phyloP scores from a whole-genome alignment of 2,329 filamentous ascomycete species.

The Fusarium xylarioides region DNA sequence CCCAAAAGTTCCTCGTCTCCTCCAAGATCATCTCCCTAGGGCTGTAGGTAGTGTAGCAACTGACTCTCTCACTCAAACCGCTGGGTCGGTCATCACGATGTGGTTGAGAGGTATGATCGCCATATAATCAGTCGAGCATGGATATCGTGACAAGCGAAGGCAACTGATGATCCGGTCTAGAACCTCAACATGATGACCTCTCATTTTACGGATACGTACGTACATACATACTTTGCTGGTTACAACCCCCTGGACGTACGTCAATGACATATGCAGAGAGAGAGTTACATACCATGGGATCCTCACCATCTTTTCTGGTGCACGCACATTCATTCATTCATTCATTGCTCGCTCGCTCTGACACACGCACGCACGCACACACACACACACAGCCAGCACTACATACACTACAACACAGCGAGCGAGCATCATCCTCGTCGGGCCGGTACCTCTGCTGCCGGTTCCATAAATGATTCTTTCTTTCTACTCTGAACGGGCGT shows the following conservation, averaged over 20 bases:
- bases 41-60: conserved; percentile 21
- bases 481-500: conserved; percentile 19
- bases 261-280: neutral
- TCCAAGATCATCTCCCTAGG: conserved; percentile 22
- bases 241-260: neutral
- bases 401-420: neutral
- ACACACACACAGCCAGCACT: neutral
- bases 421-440: conserved; percentile 2
- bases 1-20: conserved; percentile 21
- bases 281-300: conserved; percentile 12
- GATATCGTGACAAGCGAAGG: conserved; percentile 12
- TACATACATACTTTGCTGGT: neutral
- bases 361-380: neutral
- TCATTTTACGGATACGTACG: conserved; percentile 12
- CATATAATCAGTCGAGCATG: conserved; percentile 3
- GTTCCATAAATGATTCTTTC: neutral
- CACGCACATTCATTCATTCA: neutral
- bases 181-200: conserved; percentile 10
- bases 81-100: conserved; percentile 13
- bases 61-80: neutral
- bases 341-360: neutral
- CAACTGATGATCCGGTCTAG: conserved; percentile 28
- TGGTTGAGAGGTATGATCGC: conserved; percentile 11
- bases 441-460: neutral
- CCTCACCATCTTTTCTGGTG: conserved; percentile 1